Evolutionary conservation across 2,329 filamentous ascomycete genomes (phyloP).

Genomic region (Cryphonectria nitschkei): DNA sequence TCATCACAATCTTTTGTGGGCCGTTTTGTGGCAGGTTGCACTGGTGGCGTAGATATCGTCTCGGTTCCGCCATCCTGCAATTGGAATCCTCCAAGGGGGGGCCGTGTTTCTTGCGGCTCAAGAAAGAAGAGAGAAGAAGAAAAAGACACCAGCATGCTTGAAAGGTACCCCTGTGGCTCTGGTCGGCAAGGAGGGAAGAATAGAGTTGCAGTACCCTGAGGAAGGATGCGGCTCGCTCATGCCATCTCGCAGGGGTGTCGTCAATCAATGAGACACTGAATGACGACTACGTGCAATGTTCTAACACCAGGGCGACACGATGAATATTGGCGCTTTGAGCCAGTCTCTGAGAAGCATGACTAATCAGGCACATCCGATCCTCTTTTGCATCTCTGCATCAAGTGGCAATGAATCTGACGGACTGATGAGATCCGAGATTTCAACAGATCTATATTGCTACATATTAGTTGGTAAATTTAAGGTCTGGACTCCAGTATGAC

Average conservation of each 20-base stretch:
- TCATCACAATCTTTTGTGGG: background rate
- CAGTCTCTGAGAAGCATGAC: background rate
- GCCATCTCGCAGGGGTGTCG: background rate
- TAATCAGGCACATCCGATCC: background rate
- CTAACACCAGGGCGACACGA: background rate
- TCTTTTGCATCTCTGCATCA: background rate
- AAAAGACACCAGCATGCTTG: background rate
- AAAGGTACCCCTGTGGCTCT: background rate
- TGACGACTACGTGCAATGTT: background rate
- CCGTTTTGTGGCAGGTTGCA: background rate
- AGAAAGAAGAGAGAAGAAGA: too few relatives aligned
- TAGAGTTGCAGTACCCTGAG: background rate
- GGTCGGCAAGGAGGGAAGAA: background rate
- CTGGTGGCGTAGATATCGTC: conserved; percentile 1
- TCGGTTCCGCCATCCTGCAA: background rate
- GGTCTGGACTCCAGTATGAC: background rate
- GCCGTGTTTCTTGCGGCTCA: background rate
- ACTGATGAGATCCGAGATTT: background rate
- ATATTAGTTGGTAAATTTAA: background rate
- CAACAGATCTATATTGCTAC: background rate
- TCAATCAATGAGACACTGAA: background rate
- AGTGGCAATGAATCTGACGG: background rate
- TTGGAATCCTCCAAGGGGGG: background rate
- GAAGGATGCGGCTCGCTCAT: background rate
- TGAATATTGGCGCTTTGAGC: background rate